Percentiles rank a stretch among this genome's conserved stretches.
Conservation (phyloP, 768 basidiomycete genomes). For the Lactarius tabidus region DNA sequence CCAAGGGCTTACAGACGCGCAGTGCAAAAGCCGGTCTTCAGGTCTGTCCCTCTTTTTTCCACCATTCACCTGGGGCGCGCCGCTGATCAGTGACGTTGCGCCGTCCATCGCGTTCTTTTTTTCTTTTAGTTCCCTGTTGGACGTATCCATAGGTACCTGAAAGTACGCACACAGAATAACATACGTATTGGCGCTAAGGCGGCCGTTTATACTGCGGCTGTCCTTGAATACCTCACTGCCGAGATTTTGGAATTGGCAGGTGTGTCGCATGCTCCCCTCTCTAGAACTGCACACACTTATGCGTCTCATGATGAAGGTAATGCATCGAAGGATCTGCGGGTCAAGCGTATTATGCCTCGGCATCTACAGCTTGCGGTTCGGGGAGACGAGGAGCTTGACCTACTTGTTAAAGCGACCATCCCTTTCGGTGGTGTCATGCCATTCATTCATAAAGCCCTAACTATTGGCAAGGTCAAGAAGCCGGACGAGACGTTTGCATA, state of each 20-base stretch:
- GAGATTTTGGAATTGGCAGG: neutral
- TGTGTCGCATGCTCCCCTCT: no score
- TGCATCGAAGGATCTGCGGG: neutral
- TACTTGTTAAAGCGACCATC: conserved; percentile 78
- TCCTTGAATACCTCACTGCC: neutral
- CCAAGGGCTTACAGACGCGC: conserved; percentile 11
- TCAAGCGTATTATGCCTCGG: neutral
- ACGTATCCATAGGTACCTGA: neutral
- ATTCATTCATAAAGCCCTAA: conserved; percentile 85
- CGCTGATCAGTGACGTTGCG: no score
- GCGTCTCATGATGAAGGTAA: neutral
- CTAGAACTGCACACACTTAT: neutral
- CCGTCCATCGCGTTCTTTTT: no score
- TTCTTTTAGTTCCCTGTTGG: no score
- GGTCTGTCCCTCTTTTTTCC: no score
- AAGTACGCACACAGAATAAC: neutral
- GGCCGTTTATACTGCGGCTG: neutral
- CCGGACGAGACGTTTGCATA: conserved; percentile 13
- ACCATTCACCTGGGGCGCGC: no score
- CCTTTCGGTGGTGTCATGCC: conserved; percentile 85
- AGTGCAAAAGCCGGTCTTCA: conserved; percentile 2
- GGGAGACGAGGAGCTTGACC: neutral
- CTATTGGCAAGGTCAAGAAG: conserved; percentile 38
- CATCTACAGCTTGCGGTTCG: neutral
- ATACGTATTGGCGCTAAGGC: neutral